Evolutionary conservation across 768 basidiomycete species (phyloP).

Genomic region (Suillus brevipes): DNA sequence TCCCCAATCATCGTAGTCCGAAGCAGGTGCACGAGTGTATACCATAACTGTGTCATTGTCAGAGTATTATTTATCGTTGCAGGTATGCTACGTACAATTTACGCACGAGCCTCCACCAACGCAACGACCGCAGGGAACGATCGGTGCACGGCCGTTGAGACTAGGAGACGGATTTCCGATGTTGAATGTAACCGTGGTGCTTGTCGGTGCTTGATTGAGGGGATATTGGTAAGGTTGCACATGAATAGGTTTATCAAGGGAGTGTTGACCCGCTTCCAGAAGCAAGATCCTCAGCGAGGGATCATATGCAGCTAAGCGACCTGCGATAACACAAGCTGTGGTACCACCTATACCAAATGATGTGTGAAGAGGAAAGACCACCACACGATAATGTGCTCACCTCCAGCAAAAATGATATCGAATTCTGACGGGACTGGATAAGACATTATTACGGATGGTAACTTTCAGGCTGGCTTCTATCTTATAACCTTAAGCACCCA

Average conservation of each 20-base stretch:
- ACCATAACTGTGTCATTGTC: conserved; percentile 36
- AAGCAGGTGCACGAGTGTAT: conserved; percentile 57
- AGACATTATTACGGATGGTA: not conserved
- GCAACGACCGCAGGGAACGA: conserved; percentile 25
- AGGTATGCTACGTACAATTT: conserved; percentile 44
- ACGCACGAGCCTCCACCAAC: conserved; percentile 39
- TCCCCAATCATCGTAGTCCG: conserved; percentile 49
- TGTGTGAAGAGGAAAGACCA: not conserved
- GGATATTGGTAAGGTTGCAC: conserved; percentile 24
- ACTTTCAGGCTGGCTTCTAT: not conserved
- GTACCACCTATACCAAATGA: conserved; percentile 32
- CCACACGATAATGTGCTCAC: conserved; percentile 31
- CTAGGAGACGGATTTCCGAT: conserved; percentile 16
- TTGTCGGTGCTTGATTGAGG: conserved; percentile 15
- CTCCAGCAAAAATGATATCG: conserved; percentile 61
- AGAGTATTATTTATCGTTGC: not conserved
- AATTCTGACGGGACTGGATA: conserved; percentile 22
- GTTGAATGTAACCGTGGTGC: conserved; percentile 21
- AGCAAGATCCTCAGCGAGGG: conserved; percentile 28
- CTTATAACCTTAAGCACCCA: not conserved
- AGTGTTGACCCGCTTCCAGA: conserved; percentile 32
- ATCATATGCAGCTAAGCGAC: conserved; percentile 28
- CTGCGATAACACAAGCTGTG: conserved; percentile 35
- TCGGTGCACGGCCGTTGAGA: conserved; percentile 16
- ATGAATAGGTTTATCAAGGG: conserved; percentile 22